Evolutionary conservation across 2,329 filamentous ascomycete species (phyloP).

Genomic region (Penicillium digitatum): DNA sequence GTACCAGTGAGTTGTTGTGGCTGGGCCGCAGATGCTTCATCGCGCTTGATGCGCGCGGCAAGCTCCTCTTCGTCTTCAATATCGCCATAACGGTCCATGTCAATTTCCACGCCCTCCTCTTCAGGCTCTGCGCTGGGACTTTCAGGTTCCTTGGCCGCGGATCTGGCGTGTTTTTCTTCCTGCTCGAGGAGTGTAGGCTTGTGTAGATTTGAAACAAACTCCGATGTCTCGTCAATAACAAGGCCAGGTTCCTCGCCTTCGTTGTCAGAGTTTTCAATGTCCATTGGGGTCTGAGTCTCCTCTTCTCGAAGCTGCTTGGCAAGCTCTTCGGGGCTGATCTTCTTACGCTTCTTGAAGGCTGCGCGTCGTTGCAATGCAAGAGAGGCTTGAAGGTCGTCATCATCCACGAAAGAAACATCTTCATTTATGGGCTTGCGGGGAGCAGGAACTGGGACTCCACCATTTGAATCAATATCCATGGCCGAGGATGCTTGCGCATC

Average conservation of each 20-base stretch:
- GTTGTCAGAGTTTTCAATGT: slow-evolving; percentile 52
- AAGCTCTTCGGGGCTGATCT: slow-evolving; percentile 77
- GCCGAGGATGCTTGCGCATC: slow-evolving; percentile 42
- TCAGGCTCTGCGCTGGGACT: slow-evolving; percentile 33
- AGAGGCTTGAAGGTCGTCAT: slow-evolving; percentile 85
- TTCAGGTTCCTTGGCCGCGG: slow-evolving; percentile 28
- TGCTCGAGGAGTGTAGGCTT: slow-evolving; percentile 59
- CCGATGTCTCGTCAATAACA: slow-evolving; percentile 92
- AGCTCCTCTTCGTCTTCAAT: slow-evolving; percentile 49
- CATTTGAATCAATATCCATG: slow-evolving; percentile 75
- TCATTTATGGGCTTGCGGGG: slow-evolving; percentile 63
- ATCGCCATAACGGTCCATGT: slow-evolving; percentile 54
- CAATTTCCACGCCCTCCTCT: slow-evolving; percentile 52
- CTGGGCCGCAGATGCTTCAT: slow-evolving; percentile 38
- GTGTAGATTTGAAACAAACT: slow-evolving; percentile 84
- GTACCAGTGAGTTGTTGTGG: slow-evolving; percentile 52
- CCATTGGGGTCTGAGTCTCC: slow-evolving; percentile 49
- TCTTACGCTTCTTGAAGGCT: slow-evolving; percentile 89
- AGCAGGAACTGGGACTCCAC: slow-evolving; percentile 34
- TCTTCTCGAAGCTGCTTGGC: slow-evolving; percentile 72
- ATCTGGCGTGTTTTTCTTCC: slow-evolving; percentile 38
- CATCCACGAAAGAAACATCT: slow-evolving; percentile 72
- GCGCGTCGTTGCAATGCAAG: slow-evolving; percentile 77
- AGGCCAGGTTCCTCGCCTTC: slow-evolving; percentile 60
- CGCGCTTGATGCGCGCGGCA: slow-evolving; percentile 49